Evolutionary conservation across 2,329 filamentous ascomycete species (phyloP), one percentile per base, ranked within the genome.

Genomic region (Trichoderma sp.): DNA sequence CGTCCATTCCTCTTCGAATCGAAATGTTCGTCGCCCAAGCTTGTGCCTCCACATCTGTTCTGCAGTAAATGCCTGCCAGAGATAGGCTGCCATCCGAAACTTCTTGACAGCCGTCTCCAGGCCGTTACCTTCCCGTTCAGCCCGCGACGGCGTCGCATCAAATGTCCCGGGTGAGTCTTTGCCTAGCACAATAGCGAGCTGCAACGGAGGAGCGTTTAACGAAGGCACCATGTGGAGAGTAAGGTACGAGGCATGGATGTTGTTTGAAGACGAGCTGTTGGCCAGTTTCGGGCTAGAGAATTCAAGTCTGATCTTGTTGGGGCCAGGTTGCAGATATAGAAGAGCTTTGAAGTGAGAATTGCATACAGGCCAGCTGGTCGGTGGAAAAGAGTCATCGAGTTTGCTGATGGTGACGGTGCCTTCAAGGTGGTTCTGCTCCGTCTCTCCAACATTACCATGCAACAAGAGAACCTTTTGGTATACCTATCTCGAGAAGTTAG

Each of bases 41-140:
- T 92, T 93, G 79, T 97, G 93, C 74, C 94, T 91, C 80, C 90
- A 92, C 95, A 98, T 98, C 80, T 98, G 95, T 80, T 99, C 96
- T 7, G 93, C 94, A 0, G 95, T 98, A 78, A 97, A 98, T 8
- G 95, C 94, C 80, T 99, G 96, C 95, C 96, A 98, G 15, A 98
- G 86, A 79, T 98, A 98, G 28, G 94, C 95, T 21, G 94, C 92
- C 92, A 97, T 98, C 74, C 95, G 90, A 80, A 96, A 98, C 80
- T 99, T 99, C 77, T 89, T 90, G 66, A 97, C 87, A 0, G 96
- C 96, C 8, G 89, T 90, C 12, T 95, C 91, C 43, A 98, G 79
- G 1, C 87, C 88, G 80, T 97, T 97, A 21, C 93, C 95, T 84
- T 97, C 95, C 75, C 88, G 90, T 80, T 93, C 89, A 70, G 88